Conservation (phyloP, 2,329 filamentous ascomycete species). For the Botrytis aclada region DNA sequence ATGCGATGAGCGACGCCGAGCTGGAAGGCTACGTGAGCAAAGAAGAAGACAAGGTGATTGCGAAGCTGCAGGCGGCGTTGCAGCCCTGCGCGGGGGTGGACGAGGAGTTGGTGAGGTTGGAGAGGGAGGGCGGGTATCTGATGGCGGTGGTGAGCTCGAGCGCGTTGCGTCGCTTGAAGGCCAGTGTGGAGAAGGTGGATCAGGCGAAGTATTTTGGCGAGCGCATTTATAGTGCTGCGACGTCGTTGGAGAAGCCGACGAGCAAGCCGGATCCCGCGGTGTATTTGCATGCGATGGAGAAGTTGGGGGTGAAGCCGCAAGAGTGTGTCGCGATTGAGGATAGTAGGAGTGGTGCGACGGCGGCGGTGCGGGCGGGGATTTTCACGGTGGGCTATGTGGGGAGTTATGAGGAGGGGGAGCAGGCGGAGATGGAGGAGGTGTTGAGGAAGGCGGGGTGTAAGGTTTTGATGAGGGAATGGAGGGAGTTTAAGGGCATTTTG, state of each 20-base stretch:
- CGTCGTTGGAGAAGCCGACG: conserved; percentile 73
- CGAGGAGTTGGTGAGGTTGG: conserved; percentile 63
- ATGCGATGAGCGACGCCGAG: conserved; percentile 65
- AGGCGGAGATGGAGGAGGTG: conserved; percentile 50
- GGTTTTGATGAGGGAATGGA: conserved; percentile 60
- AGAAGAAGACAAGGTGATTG: conserved; percentile 82
- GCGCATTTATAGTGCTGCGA: conserved; percentile 78
- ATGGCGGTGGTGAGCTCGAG: conserved; percentile 80
- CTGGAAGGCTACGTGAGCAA: conserved; percentile 69
- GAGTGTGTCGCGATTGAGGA: conserved; percentile 85
- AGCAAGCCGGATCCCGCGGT: conserved; percentile 89
- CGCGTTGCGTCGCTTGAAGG: conserved; percentile 72
- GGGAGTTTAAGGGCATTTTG: conserved; percentile 45
- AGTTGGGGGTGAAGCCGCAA: conserved; percentile 65
- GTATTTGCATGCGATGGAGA: conserved; percentile 74
- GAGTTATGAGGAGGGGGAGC: conserved; percentile 63
- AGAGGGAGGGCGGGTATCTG: conserved; percentile 60
- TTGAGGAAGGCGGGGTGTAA: conserved; percentile 60
- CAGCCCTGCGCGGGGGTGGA: conserved; percentile 67
- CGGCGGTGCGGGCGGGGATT: conserved; percentile 73
- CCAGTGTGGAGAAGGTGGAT: conserved; percentile 73
- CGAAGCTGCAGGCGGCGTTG: conserved; percentile 68
- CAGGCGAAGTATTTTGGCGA: conserved; percentile 80
- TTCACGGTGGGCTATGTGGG: conserved; percentile 83
- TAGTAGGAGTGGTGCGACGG: conserved; percentile 79